Base-by-base conservation (phyloP, 352 stramenopile species). In the Pythium grandisporangium region DNA sequence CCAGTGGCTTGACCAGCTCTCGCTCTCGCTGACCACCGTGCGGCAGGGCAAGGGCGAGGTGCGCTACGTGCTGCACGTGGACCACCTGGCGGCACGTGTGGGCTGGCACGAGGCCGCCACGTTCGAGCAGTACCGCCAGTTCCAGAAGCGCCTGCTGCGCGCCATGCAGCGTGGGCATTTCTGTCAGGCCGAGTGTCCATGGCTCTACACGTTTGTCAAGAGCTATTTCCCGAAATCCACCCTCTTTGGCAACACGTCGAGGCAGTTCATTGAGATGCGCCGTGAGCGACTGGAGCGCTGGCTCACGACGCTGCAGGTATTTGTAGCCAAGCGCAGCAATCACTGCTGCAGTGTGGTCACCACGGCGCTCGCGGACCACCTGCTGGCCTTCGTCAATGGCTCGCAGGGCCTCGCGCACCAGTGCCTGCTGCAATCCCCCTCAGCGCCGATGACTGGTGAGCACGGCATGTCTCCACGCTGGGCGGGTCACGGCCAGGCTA, bases 51-150 rank as follows among this genome's bases (percentile, higher is more conserved):
- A 62, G 23, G 45, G 57, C 8, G 67, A 81, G 30, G 58, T 77
- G 36, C 55, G 52, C 5, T 85, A 79, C 53, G 54, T 74, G 27
- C 58, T 82, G 51, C 66, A 51, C 8, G 68, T 79, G 30, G 45
- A 43, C 6, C 48, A 56, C 39, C 12, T 35, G 20, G 43, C 44
- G 45, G 19, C n/a, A 25, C 39, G 30, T 22, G 32, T 19, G n/a
- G 6, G 13, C 0, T 55, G 47, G 47, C 2, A n/a, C 5, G 19
- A 43, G 21, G 10, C 30, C 6, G 32, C 33, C 5, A 14, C 38
- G 27, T 51, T 51, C 25, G 42, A 51, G 12, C 41, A 56, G 6
- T 56, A 46, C 42, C 48, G 42, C 20, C 13, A 7, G 1, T 37
- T 56, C 48, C 41, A 56, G 41, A 37, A 51, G 25, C 35, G 42